Percentiles rank a stretch among this genome's conserved stretches.
These are phyloP conservation scores for Neofusicoccum umdonicola DNA, from an alignment of 2,329 filamentous ascomycete species.

Conservation along the genomic window DNA sequence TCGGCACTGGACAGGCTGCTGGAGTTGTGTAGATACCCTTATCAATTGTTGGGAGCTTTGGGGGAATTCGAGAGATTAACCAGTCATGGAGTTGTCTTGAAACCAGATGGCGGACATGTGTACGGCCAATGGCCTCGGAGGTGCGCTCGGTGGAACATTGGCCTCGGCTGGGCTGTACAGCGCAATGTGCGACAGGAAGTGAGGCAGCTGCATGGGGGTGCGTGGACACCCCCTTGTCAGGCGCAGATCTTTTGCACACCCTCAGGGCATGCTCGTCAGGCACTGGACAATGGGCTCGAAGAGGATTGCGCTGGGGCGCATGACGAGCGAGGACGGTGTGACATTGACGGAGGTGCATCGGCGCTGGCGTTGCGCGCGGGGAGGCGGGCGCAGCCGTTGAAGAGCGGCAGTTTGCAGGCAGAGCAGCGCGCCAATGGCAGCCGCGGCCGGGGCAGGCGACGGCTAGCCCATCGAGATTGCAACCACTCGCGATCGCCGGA, in stretches of 20 bases:
- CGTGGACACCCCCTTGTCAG: neutral
- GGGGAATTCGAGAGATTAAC: no score
- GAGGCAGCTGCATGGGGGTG: neutral
- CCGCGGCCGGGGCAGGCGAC: neutral
- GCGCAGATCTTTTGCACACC: neutral
- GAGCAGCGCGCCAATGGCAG: neutral
- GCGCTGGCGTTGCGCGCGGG: no score
- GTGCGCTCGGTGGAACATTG: neutral
- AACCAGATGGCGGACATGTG: neutral
- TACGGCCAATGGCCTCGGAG: neutral
- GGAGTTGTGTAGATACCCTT: constrained; percentile 16
- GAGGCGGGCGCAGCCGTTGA: no score
- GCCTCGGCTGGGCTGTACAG: no score
- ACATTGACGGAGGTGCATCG: no score
- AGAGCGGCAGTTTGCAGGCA: neutral
- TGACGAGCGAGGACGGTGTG: neutral
- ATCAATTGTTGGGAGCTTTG: constrained; percentile 8
- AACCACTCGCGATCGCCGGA: neutral
- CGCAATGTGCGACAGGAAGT: no score
- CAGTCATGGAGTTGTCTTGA: neutral
- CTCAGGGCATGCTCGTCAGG: neutral
- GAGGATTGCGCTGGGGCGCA: neutral
- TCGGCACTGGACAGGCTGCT: neutral
- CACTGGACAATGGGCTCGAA: neutral
- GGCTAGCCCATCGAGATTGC: neutral